phyloP scores from a whole-genome alignment of 805 yeast species.

The Citeromyces nyonsensis region DNA sequence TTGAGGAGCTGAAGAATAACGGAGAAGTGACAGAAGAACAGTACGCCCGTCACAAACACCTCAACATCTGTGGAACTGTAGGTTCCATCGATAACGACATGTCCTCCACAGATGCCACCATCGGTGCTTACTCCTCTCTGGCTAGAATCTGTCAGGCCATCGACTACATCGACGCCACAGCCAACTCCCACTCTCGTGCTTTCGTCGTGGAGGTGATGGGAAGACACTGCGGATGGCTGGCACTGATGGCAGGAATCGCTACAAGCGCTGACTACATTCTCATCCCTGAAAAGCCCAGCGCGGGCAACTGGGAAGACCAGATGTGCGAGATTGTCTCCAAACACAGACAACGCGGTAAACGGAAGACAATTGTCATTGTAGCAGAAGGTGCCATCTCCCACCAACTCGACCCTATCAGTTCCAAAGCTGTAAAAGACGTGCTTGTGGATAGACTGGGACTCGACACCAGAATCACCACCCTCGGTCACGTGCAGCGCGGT shows the following conservation, averaged over 20 bases:
- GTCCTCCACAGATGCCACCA: conserved; percentile 75
- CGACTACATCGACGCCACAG: conserved; percentile 77
- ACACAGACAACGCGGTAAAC: conserved; percentile 58
- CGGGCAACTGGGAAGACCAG: conserved; percentile 50
- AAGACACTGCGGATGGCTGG: conserved; percentile 83
- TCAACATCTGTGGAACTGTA: conserved; percentile 61
- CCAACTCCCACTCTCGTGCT: conserved; percentile 70
- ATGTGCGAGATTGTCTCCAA: conserved; percentile 45
- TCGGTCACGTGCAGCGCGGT: conserved; percentile 78
- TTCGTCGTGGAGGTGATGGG: conserved; percentile 84
- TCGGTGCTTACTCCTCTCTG: conserved; percentile 68
- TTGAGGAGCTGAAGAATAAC: conserved; percentile 33
- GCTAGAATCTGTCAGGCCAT: conserved; percentile 62
- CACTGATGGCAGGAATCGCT: conserved; percentile 66
- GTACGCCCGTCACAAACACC: conserved; percentile 29
- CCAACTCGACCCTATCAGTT: conserved; percentile 50
- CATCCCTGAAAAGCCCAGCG: conserved; percentile 63
- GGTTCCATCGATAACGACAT: conserved; percentile 80
- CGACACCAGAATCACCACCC: conserved; percentile 64
- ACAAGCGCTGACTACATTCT: conserved; percentile 71
- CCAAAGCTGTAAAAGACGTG: conserved; percentile 50
- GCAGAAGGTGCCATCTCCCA: conserved; percentile 76
- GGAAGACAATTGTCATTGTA: conserved; percentile 68
- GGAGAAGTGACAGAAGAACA: conserved; percentile 30
- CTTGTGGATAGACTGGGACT: conserved; percentile 50